These are phyloP conservation scores for Aspergillus coremiiformis DNA, from an alignment of 495 filamentous ascomycete genomes.

Conservation along the genomic window DNA sequence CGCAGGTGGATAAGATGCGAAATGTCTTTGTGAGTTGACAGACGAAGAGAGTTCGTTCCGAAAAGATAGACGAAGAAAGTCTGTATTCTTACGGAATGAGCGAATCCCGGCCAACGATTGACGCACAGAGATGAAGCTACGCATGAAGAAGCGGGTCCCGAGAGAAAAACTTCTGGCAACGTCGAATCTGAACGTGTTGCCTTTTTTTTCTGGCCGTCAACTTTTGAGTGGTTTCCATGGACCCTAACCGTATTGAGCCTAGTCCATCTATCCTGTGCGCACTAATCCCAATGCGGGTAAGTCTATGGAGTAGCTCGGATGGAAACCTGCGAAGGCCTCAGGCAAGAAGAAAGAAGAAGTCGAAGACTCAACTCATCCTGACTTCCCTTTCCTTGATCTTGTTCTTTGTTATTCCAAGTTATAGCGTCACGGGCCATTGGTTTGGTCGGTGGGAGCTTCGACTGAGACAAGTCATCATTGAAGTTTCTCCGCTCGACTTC, in stretches of 20 bases:
- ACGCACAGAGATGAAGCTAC: constrained; percentile 7
- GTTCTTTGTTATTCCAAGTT: not conserved
- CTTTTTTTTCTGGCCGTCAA: not conserved
- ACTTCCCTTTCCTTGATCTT: not conserved
- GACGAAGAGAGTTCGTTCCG: not conserved
- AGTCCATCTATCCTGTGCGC: not conserved
- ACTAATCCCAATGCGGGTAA: too few relatives aligned
- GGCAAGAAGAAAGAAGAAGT: not conserved
- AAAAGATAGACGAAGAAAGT: constrained; percentile 2
- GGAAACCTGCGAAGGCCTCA: not conserved
- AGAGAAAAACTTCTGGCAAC: not conserved
- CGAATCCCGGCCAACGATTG: constrained; percentile 5
- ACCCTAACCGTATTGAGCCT: not conserved
- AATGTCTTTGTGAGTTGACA: not conserved
- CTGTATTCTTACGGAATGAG: constrained; percentile 1
- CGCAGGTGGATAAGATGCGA: not conserved
- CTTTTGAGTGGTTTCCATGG: not conserved
- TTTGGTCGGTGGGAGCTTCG: not conserved
- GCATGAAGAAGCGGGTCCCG: constrained; percentile 11
- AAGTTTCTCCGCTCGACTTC: not conserved
- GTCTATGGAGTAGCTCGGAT: too few relatives aligned
- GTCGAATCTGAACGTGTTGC: not conserved
- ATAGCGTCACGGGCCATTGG: not conserved
- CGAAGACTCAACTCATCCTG: too few relatives aligned
- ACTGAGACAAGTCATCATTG: not conserved